Base-by-base conservation (phyloP, 768 basidiomycete genomes). In the Candolleomyces eurysporus region DNA sequence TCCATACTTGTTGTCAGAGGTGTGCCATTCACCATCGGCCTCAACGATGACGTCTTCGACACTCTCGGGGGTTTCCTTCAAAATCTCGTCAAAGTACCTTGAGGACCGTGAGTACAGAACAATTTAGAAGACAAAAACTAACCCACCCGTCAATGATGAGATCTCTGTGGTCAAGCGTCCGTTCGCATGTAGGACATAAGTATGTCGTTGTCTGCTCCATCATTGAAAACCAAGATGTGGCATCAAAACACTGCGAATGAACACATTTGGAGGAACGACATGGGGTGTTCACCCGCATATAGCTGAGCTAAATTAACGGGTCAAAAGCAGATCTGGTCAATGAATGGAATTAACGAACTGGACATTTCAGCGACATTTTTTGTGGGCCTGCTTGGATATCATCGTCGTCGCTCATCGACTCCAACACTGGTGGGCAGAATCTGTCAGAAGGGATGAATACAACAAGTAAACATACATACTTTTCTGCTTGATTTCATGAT, bases 201-300 rank as follows among this genome's bases (percentile, higher is more conserved):
- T 92, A 99, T 32, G 94, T 95, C 2, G 96, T 97, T 9, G 95
- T 98, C 75, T 93, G 89, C 69, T 96, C 92, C 86, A 97, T 98
- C 71, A 96, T 87, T 5, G 89, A 89, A 69, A 90, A 93, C 95
- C 95, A 99, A 45, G 91, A 93, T 17, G 81, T 82, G 0, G 95
- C 95, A 73, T 99, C 97, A 74, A 98, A 99, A 72, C 97, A 99
- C 66, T 95, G 92, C 7, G 91, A 77, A 73, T 98, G 97, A 42
- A 91, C 86, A 69, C 97, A 98, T 61, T 81, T 79, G n/a, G 78
- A 81, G 0, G 97, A 96, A 32, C 96, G 91, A 71, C 91, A 88
- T 8, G 97, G 96, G 0, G 84, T 89, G 39, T 75, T 79, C 59
- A 99, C 87, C 6, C 96, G 91, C 72, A 88, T 84, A 72, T 91